phyloP scores from a whole-genome alignment of 305 asterid species.

The Solanum aculeatissimum region DNA sequence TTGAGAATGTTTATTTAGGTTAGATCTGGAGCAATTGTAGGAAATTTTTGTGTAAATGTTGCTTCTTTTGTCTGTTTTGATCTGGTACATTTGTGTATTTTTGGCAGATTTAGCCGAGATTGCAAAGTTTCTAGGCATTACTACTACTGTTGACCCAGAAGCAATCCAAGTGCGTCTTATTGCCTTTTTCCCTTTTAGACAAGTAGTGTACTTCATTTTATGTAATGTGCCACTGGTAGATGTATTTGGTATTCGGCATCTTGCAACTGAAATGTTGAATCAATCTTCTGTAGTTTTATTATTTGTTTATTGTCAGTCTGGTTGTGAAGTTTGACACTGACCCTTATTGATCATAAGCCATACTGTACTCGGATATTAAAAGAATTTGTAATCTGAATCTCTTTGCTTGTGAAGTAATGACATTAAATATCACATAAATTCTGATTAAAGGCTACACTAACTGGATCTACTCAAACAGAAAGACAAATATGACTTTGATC shows the following conservation, averaged over 20 bases:
- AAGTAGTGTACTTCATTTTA: neutral
- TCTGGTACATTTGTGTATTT: neutral
- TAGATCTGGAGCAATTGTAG: neutral
- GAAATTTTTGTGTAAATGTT: neutral
- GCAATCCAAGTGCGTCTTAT: conserved; percentile 75
- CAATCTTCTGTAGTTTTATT: neutral
- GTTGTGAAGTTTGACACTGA: neutral
- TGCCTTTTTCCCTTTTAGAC: neutral
- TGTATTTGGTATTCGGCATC: neutral
- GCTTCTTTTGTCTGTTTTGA: neutral
- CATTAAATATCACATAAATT: neutral
- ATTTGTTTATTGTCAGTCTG: neutral
- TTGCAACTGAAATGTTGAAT: neutral
- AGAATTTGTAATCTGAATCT: neutral
- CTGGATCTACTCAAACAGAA: neutral
- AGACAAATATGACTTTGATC: neutral
- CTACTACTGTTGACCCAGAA: conserved; percentile 77
- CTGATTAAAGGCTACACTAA: neutral
- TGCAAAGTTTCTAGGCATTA: conserved; percentile 91
- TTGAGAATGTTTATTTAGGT: neutral
- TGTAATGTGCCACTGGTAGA: neutral
- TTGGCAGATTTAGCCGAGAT: conserved; percentile 92
- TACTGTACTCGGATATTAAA: neutral
- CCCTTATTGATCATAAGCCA: neutral
- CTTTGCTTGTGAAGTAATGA: neutral